Evolutionary conservation across 176 grass and related monocot species (phyloP).

Genomic region (Hyparrhenia diplandra): DNA sequence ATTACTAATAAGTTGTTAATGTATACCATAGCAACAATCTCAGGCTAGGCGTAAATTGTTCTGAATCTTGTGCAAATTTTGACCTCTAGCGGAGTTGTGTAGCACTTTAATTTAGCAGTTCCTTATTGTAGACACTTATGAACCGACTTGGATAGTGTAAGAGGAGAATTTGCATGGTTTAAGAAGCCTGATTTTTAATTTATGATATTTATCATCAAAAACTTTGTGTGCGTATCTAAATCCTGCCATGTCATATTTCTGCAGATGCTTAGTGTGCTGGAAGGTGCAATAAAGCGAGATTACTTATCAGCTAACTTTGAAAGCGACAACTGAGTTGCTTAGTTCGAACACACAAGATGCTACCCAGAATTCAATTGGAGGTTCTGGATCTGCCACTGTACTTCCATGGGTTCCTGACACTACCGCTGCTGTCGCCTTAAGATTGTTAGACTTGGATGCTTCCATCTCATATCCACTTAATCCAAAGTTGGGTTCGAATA

Average conservation of each 20-base stretch:
- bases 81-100: background rate
- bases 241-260: background rate
- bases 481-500: constrained; percentile 53
- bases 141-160: background rate
- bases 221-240: constrained; percentile 2
- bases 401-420: constrained; percentile 88
- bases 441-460: constrained; percentile 74
- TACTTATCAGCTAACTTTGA: constrained; percentile 74
- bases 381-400: constrained; percentile 45
- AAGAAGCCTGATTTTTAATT: background rate
- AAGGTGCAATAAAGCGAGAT: constrained; percentile 71
- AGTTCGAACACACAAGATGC: constrained; percentile 30
- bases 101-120: background rate
- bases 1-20: constrained; percentile 14
- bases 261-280: constrained; percentile 77
- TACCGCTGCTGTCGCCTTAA: constrained; percentile 67
- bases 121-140: background rate
- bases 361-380: constrained; percentile 26
- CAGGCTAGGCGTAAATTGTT: background rate
- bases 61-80: background rate
- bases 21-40: background rate
- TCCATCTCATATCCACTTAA: constrained; percentile 58
- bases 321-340: constrained; percentile 74
- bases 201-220: background rate
- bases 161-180: constrained; percentile 4